Percentiles rank a stretch among this genome's conserved stretches.
Evolutionary conservation across 257 asterid species (phyloP).

Genomic region (Penstemon eatonii): DNA sequence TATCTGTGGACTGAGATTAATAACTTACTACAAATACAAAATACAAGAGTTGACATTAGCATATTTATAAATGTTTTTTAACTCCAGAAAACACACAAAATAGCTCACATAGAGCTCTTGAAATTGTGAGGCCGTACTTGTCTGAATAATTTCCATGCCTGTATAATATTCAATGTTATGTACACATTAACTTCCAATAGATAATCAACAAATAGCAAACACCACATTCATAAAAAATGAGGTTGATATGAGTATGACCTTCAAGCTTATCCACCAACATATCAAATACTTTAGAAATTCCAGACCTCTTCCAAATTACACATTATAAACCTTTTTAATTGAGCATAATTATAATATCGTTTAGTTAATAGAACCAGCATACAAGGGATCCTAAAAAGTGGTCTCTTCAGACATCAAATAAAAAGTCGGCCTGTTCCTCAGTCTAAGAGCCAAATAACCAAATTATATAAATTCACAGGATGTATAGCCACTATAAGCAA

Average conservation of each 20-base stretch:
- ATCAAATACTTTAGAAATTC: not conserved
- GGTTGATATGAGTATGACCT: constrained; percentile 7
- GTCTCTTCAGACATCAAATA: not conserved
- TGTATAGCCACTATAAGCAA: constrained; percentile 10
- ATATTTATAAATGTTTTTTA: not conserved
- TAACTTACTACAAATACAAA: constrained; percentile 3
- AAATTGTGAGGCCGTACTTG: not conserved
- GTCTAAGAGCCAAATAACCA: not conserved
- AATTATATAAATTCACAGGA: not conserved
- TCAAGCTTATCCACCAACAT: not conserved
- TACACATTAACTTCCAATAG: not conserved
- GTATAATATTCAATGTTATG: not conserved
- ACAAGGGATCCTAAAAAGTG: not conserved
- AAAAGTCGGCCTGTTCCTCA: constrained; percentile 1
- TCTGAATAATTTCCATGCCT: not conserved
- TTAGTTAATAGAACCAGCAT: not conserved
- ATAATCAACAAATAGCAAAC: not conserved
- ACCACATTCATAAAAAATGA: constrained; percentile 9
- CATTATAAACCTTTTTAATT: not conserved
- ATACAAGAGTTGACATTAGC: not conserved
- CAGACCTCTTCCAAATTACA: not conserved
- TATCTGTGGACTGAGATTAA: too few species aligned
- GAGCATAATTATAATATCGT: not conserved
- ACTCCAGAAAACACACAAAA: not conserved
- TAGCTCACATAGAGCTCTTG: constrained; percentile 7